Evolutionary conservation across 2,329 filamentous ascomycete genomes (phyloP).

Genomic region (Colletotrichum plurivorum): DNA sequence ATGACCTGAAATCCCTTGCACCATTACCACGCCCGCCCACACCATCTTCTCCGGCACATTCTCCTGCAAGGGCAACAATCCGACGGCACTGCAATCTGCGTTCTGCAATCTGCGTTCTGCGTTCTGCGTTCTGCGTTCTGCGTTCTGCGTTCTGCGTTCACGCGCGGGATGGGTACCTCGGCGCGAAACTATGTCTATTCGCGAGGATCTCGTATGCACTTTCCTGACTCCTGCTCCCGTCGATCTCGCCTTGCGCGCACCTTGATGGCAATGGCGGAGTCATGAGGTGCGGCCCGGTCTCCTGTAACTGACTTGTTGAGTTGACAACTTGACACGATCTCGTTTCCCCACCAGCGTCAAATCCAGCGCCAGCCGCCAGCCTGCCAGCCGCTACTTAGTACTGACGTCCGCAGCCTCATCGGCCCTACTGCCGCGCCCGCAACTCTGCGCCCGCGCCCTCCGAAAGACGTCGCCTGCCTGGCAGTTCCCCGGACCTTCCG

Average conservation of each 20-base stretch:
- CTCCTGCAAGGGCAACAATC: constrained; percentile 18
- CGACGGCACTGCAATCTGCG: neutral
- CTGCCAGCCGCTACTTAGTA: neutral
- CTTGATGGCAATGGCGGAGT: constrained; percentile 2
- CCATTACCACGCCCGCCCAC: neutral
- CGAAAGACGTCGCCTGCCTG: constrained; percentile 7
- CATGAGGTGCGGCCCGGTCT: constrained; percentile 3
- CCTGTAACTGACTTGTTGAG: constrained; percentile 15
- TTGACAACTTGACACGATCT: constrained; percentile 3
- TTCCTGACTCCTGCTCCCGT: neutral
- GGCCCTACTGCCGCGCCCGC: constrained; percentile 32
- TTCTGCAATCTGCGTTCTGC: no score
- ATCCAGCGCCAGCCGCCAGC: neutral
- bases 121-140: neutral
- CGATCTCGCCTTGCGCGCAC: neutral
- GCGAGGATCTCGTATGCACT: neutral
- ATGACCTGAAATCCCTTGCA: neutral
- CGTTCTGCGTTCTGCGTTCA: no score
- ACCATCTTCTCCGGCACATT: constrained; percentile 4
- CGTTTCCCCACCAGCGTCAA: constrained; percentile 1
- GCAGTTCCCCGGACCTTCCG: constrained; percentile 15
- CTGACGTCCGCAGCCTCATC: constrained; percentile 18
- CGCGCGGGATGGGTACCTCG: neutral
- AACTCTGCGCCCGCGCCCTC: constrained; percentile 33
- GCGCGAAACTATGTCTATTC: neutral